A percentile compares a stretch with the other conserved stretches of the same genome.
These are phyloP conservation scores for Phytophthora sansomeana DNA, from an alignment of 352 stramenopile species.

Conservation along the genomic window DNA sequence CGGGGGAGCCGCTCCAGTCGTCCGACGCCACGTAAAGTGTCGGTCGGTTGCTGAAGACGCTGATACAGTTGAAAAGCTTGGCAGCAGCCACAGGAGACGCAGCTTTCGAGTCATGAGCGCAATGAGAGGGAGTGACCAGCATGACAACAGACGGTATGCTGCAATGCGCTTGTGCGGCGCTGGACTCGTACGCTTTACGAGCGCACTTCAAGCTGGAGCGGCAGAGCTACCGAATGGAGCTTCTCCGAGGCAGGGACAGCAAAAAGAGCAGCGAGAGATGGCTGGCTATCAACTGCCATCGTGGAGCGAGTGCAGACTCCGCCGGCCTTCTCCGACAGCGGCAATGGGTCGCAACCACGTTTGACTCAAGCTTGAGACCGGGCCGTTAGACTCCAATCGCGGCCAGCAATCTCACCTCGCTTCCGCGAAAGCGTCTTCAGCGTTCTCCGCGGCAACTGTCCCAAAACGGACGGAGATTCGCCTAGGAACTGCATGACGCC, in stretches of 20 bases:
- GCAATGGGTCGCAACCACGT: not conserved
- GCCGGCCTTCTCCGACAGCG: slow-evolving; percentile 1
- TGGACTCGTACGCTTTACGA: not conserved
- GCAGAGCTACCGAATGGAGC: not conserved
- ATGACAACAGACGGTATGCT: not conserved
- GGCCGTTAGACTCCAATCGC: slow-evolving; percentile 15
- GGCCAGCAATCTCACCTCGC: not conserved
- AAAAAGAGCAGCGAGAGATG: not conserved
- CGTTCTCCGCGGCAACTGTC: slow-evolving; percentile 18
- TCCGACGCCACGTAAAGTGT: slow-evolving; percentile 20
- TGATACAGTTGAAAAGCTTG: not conserved
- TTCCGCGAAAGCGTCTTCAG: slow-evolving; percentile 26
- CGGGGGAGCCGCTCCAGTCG: slow-evolving; percentile 24
- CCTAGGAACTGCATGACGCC: not conserved
- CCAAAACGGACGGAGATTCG: slow-evolving; percentile 9
- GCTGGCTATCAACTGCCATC: not conserved
- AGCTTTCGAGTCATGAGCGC: not conserved
- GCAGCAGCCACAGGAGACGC: not conserved
- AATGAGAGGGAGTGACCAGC: not conserved
- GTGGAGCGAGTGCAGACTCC: not conserved
- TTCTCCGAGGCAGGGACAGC: too few species aligned
- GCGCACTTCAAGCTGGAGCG: not conserved
- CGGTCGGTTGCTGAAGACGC: not conserved
- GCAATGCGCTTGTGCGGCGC: not conserved
- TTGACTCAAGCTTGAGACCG: slow-evolving; percentile 8